Evolutionary conservation across 495 filamentous ascomycete species (phyloP).

Genomic region (Cryomyces antarcticus): DNA sequence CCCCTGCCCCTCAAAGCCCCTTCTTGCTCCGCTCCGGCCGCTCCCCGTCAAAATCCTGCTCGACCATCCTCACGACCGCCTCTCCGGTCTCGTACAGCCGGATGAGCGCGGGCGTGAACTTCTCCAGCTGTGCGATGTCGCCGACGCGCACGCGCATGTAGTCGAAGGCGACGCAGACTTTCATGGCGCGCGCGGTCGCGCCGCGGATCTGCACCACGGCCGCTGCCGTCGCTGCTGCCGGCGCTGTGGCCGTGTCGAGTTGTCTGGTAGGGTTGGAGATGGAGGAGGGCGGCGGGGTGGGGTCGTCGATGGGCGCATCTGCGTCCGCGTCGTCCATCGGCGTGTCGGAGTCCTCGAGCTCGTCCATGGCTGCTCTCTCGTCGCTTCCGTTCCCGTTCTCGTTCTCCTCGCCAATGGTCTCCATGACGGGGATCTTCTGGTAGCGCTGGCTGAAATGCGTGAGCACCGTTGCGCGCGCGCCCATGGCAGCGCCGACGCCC

Average conservation of each 20-base stretch:
- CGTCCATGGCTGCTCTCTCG: slow-evolving; percentile 1
- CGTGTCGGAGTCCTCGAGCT: slow-evolving; percentile 2
- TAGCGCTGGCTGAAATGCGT: slow-evolving; percentile 97
- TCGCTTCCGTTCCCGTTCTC: slow-evolving; percentile 4
- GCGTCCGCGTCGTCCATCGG: slow-evolving; percentile 1
- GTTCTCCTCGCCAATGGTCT: slow-evolving; percentile 2
- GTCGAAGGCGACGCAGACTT: slow-evolving; percentile 69
- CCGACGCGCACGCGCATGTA: slow-evolving; percentile 67
- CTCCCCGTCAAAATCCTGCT: too few species aligned
- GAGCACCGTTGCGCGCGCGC: slow-evolving; percentile 51
- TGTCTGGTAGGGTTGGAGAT: too few species aligned
- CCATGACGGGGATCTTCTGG: slow-evolving; percentile 51
- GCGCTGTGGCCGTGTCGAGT: not conserved
- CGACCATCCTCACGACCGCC: too few species aligned
- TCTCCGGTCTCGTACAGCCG: slow-evolving; percentile 46
- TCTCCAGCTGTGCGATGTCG: slow-evolving; percentile 58
- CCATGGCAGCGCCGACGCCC: slow-evolving; percentile 54
- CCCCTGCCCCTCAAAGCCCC: too few species aligned
- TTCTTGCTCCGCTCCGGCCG: too few species aligned
- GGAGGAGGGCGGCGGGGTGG: not conserved
- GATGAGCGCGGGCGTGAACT: slow-evolving; percentile 50
- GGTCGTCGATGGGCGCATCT: not conserved
- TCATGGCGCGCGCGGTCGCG: slow-evolving; percentile 21
- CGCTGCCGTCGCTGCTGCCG: not conserved
- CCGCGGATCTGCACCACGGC: not conserved